A percentile compares a stretch with the other conserved stretches of the same genome.
Conservation (phyloP, 2,329 filamentous ascomycete genomes). For the Malbranchea cinnamomea region DNA sequence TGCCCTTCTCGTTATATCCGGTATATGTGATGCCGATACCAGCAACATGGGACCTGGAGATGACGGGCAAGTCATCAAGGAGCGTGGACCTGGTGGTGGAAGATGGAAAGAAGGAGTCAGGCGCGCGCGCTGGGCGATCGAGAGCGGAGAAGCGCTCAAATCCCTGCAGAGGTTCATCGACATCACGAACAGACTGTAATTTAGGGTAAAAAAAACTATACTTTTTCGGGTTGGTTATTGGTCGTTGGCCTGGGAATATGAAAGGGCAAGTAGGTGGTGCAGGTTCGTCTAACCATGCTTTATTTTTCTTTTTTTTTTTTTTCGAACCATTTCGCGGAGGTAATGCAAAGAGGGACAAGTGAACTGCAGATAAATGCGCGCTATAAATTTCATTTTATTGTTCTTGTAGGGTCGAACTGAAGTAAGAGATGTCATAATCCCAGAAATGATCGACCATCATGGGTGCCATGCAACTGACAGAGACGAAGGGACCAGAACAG, state of each 20-base stretch:
- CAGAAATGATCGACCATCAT: no score
- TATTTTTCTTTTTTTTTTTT: no score
- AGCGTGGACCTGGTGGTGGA: conserved; percentile 69
- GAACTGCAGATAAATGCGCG: no score
- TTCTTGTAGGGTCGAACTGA: conserved; percentile 4
- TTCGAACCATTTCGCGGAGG: not conserved
- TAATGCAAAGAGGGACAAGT: no score
- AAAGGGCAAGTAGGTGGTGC: no score
- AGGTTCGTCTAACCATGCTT: no score
- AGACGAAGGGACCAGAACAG: not conserved
- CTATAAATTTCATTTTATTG: no score
- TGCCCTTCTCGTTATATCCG: conserved; percentile 69
- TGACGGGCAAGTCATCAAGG: conserved; percentile 63
- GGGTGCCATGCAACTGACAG: conserved; percentile 1
- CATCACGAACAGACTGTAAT: conserved; percentile 48
- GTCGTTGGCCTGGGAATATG: no score
- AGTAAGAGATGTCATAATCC: conserved; percentile 12
- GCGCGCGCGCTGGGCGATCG: conserved; percentile 73
- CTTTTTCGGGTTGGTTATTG: no score
- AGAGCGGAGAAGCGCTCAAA: conserved; percentile 71
- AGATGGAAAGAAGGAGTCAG: conserved; percentile 93
- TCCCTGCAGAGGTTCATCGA: conserved; percentile 76
- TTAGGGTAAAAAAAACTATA: conserved; percentile 5
- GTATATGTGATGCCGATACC: conserved; percentile 68
- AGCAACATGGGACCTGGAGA: conserved; percentile 69